Conservation (phyloP, 345 rosid genomes). For the Xanthoceras sorbifolium region DNA sequence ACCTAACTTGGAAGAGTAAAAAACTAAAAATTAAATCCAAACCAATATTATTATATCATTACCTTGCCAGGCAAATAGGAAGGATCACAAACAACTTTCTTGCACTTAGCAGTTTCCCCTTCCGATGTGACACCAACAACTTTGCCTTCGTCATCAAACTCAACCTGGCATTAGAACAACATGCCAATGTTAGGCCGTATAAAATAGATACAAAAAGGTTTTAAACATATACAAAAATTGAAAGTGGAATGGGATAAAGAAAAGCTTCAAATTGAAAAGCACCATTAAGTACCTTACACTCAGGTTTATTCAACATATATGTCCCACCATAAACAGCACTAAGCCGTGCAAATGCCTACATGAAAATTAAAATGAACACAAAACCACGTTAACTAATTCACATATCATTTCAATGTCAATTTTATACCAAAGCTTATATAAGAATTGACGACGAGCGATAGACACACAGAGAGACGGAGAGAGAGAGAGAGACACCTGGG, state of each 20-base stretch:
- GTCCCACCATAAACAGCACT: constrained; percentile 99
- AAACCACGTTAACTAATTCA: neutral
- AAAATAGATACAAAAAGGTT: neutral
- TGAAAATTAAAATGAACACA: constrained; percentile 1
- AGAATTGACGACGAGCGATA: too few species aligned
- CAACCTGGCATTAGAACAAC: constrained; percentile 57
- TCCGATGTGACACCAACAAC: constrained; percentile 92
- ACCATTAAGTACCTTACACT: constrained; percentile 68
- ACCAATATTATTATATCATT: constrained; percentile 11
- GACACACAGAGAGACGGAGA: too few species aligned
- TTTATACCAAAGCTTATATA: neutral
- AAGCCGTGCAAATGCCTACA: constrained; percentile 95
- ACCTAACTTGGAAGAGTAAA: neutral
- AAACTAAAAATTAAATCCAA: neutral
- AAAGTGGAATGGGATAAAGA: neutral
- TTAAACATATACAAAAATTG: neutral
- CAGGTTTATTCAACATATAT: constrained; percentile 93
- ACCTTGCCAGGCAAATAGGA: constrained; percentile 90
- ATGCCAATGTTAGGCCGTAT: constrained; percentile 11
- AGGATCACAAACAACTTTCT: constrained; percentile 97
- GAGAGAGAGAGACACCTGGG: constrained; percentile 61
- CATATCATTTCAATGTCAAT: neutral
- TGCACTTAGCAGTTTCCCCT: constrained; percentile 98
- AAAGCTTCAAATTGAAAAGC: constrained; percentile 7
- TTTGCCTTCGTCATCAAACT: constrained; percentile 83